A percentile compares a stretch with the other conserved stretches of the same genome.
Conservation (phyloP, 2,329 filamentous ascomycete genomes). For the Lomentospora prolificans region DNA sequence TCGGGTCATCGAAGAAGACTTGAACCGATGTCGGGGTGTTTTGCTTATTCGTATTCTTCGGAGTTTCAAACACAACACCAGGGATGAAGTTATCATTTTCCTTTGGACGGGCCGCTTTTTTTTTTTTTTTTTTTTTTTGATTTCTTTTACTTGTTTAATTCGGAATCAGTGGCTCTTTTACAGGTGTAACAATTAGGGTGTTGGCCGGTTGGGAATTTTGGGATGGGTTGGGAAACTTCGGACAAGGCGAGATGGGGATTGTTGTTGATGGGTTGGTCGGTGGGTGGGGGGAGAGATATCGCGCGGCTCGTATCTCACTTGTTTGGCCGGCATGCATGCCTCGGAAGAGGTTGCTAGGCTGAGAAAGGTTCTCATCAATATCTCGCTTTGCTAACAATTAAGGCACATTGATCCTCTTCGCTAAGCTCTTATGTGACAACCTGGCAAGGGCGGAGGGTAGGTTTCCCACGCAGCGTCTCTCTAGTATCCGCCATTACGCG, state of each 20-base stretch:
- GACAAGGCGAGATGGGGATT: conserved; percentile 1
- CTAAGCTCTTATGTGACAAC: not conserved
- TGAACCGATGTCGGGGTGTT: too few relatives aligned
- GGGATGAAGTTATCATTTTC: not conserved
- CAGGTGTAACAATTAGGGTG: not conserved
- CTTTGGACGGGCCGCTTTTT: not conserved
- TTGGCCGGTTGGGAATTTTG: not conserved
- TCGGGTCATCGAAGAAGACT: not conserved
- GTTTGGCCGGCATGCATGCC: too few relatives aligned
- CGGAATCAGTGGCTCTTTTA: not conserved
- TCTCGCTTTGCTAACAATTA: not conserved
- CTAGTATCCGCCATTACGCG: not conserved
- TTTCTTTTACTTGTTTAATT: conserved; percentile 2
- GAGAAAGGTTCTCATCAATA: too few relatives aligned
- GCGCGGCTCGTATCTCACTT: too few relatives aligned
- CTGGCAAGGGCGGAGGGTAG: not conserved
- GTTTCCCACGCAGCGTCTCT: not conserved
- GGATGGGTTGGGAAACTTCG: not conserved
- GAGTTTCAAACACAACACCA: not conserved
- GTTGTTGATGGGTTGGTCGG: conserved; percentile 2
- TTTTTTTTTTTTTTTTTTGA: not conserved
- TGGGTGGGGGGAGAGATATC: not conserved
- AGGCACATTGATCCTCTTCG: not conserved
- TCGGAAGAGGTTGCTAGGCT: too few relatives aligned
- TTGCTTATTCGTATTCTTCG: too few relatives aligned